Evolutionary conservation across 2,329 filamentous ascomycete species (phyloP), one percentile per base, ranked within the genome.

Genomic region (Sclerotinia glacialis): DNA sequence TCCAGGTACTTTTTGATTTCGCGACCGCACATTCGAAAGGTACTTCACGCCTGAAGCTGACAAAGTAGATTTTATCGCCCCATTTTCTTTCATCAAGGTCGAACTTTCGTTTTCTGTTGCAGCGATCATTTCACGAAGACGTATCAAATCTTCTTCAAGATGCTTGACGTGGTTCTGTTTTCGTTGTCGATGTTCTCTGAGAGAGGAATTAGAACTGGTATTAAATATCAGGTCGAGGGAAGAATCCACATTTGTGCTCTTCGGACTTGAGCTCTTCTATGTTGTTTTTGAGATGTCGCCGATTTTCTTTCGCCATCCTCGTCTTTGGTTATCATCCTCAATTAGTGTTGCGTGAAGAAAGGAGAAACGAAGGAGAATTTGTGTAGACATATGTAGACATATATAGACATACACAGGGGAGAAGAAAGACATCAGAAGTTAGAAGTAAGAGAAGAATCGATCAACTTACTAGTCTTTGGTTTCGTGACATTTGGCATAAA

Each of bases 131-230:
- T 72, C 71, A 3, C 74, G 72, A 18, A 75, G 69, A 37, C 71
- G 67, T 53, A 72, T 70, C 2, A 73, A 67, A 52, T 74, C 72
- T 64, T 75, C 69, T 64, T 75, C 74, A n/a, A 75, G 67, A 46
- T 72, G 67, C 54, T 74, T 74, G 49, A 72, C 69, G 46, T 73
- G 69, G 58, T 74, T 73, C 52, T 73, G 64, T 67, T 75, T 74
- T 44, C 72, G 70, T 66, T 74, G 71, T 11, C 74, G 72, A 63
- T 75, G 74, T 67, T 74, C 72, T 49, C 73, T 75, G 34, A 2
- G 47, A 28, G 34, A 64, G 50, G 3, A 42, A 8, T 63, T 58
- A 50, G 52, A 18, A 16, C 23, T 23, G 18, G 28, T 18, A 16
- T 28, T 2, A 49, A 26, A 37, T n/a, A 21, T 5, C 16, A 52